phyloP scores from a whole-genome alignment of 2,329 filamentous ascomycete genomes.

The Trichoderma lentiforme region DNA sequence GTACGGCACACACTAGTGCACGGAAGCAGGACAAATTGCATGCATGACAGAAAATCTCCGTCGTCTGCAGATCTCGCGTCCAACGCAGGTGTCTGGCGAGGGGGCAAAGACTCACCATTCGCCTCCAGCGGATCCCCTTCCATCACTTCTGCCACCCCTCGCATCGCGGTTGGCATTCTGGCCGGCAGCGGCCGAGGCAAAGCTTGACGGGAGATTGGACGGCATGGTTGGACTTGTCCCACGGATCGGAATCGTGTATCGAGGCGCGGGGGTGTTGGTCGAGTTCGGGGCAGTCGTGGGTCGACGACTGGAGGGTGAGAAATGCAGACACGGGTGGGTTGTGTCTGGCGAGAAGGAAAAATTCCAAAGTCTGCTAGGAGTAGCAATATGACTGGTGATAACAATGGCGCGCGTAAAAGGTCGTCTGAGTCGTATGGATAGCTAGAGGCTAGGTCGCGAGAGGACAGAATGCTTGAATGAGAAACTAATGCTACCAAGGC shows the following conservation, averaged over 20 bases:
- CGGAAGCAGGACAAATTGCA: conserved; percentile 13
- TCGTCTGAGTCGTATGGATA: conserved; percentile 12
- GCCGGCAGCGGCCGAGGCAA: conserved; percentile 78
- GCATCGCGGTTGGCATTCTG: conserved; percentile 62
- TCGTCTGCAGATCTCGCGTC: neutral
- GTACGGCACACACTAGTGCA: neutral
- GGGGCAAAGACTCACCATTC: conserved; percentile 62
- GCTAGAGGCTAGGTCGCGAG: conserved; percentile 20
- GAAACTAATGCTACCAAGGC: conserved; percentile 17
- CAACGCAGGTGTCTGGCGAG: conserved; percentile 6
- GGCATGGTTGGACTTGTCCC: conserved; percentile 49
- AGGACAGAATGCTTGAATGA: conserved; percentile 21
- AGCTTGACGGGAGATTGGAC: conserved; percentile 76
- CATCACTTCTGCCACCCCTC: conserved; percentile 57
- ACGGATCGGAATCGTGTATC: conserved; percentile 12
- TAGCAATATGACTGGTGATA: neutral
- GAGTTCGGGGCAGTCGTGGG: conserved; percentile 7
- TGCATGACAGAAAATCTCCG: conserved; percentile 23
- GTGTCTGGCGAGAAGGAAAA: conserved; percentile 1
- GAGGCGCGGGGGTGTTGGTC: conserved; percentile 17
- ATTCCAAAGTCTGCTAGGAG: conserved; percentile 1
- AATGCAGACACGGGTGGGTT: conserved; percentile 15
- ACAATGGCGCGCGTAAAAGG: conserved; percentile 12
- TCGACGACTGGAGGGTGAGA: conserved; percentile 5
- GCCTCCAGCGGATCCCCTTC: conserved; percentile 55